phyloP scores from a whole-genome alignment of 495 filamentous ascomycete species.

The Penicillium flavigenum region DNA sequence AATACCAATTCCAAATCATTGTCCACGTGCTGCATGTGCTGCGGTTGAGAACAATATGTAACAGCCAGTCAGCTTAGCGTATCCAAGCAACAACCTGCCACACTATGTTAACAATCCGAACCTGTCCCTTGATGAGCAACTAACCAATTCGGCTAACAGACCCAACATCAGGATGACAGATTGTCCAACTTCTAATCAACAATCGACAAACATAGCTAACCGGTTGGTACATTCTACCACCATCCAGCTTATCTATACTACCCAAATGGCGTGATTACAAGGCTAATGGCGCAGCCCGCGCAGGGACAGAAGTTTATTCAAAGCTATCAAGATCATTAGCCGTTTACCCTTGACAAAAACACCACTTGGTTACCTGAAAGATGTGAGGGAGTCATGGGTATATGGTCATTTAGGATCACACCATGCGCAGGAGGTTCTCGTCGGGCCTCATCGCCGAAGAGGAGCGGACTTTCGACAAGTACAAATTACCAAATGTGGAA shows the following conservation, averaged over 20 bases:
- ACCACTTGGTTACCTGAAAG: not conserved
- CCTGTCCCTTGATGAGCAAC: not conserved
- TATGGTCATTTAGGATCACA: not conserved
- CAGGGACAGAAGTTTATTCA: not conserved
- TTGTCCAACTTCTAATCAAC: not conserved
- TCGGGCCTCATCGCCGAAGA: no score
- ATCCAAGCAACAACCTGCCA: not conserved
- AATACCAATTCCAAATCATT: not conserved
- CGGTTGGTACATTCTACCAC: not conserved
- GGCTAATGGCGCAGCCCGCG: not conserved
- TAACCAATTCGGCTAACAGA: not conserved
- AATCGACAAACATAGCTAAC: not conserved
- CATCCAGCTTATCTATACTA: not conserved
- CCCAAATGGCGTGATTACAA: not conserved
- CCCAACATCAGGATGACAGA: not conserved
- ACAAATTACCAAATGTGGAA: not conserved
- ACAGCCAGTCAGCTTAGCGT: not conserved
- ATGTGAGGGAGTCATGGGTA: not conserved
- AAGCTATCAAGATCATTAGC: not conserved
- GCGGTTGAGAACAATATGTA: no score
- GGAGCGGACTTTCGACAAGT: not conserved
- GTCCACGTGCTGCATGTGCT: slow-evolving; percentile 1
- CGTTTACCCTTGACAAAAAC: not conserved
- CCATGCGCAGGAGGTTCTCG: not conserved
- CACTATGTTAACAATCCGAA: not conserved